phyloP scores from a whole-genome alignment of 2,329 filamentous ascomycete species.

The Amylocarpus encephaloides region DNA sequence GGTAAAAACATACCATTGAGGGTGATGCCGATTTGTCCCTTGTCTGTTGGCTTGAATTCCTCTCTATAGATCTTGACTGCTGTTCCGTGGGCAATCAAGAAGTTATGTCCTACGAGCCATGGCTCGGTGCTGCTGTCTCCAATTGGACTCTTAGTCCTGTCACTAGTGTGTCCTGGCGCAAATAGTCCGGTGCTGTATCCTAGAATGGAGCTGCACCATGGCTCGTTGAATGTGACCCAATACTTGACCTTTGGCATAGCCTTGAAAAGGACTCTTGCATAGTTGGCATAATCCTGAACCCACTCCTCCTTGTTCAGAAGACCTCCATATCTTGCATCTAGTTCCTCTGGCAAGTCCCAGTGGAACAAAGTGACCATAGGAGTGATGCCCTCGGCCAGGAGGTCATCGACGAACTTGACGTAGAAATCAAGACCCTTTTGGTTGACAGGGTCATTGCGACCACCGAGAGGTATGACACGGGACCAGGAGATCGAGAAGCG shows the following conservation, averaged over 20 bases:
- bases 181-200: conserved; percentile 74
- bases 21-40: conserved; percentile 79
- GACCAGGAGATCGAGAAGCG: conserved; percentile 84
- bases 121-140: conserved; percentile 73
- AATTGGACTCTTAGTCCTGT: conserved; percentile 61
- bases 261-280: conserved; percentile 69
- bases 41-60: conserved; percentile 67
- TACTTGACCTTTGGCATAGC: conserved; percentile 71
- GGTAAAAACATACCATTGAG: conserved; percentile 58
- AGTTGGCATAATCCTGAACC: conserved; percentile 72
- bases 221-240: conserved; percentile 91
- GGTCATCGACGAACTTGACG: conserved; percentile 69
- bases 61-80: conserved; percentile 79
- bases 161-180: conserved; percentile 75
- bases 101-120: conserved; percentile 76
- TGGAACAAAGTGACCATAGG: conserved; percentile 82
- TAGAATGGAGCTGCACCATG: conserved; percentile 76
- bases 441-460: conserved; percentile 76
- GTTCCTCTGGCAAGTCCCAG: conserved; percentile 76
- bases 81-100: conserved; percentile 72
- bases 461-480: conserved; percentile 78
- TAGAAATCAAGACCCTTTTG: conserved; percentile 73
- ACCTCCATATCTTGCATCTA: conserved; percentile 77
- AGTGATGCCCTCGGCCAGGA: conserved; percentile 68
- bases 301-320: conserved; percentile 78